A percentile compares a stretch with the other conserved stretches of the same genome.
Conservation (phyloP, 495 filamentous ascomycete genomes). For the Penicillium turbatum region DNA sequence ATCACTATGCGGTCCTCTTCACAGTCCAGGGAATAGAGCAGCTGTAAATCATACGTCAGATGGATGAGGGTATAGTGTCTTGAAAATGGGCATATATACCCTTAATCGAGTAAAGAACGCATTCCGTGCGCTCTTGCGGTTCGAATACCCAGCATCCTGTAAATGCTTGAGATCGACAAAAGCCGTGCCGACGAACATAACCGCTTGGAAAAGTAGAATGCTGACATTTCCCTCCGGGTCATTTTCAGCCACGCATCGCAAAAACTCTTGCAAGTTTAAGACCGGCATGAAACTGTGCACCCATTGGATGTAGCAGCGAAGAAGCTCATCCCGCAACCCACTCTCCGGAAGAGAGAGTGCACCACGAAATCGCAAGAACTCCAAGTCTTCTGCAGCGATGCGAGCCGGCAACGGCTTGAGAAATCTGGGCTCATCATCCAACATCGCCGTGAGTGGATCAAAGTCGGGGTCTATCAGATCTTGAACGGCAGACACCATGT, state of each 20-base stretch:
- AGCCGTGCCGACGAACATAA: conserved; percentile 75
- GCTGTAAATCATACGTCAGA: conserved; percentile 22
- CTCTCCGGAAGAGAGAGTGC: conserved; percentile 64
- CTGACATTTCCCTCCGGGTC: conserved; percentile 62
- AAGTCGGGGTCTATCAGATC: conserved; percentile 44
- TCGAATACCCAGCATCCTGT: conserved; percentile 62
- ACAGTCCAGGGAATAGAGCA: conserved; percentile 78
- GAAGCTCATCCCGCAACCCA: conserved; percentile 62
- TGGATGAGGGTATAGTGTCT: not conserved
- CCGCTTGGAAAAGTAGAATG: conserved; percentile 70
- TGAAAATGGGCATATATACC: conserved; percentile 42
- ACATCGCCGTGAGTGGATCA: conserved; percentile 40
- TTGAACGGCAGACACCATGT: conserved; percentile 43
- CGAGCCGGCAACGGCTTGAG: conserved; percentile 41
- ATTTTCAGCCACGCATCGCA: conserved; percentile 55
- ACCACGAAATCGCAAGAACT: conserved; percentile 67
- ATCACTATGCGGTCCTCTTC: conserved; percentile 76
- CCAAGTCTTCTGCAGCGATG: conserved; percentile 64
- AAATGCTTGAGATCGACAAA: conserved; percentile 69
- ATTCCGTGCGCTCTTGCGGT: conserved; percentile 67
- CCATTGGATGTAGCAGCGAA: conserved; percentile 72
- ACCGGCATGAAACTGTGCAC: conserved; percentile 85
- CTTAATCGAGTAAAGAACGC: conserved; percentile 70
- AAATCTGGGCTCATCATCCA: conserved; percentile 50
- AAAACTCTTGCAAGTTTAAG: conserved; percentile 67